A percentile compares a stretch with the other conserved stretches of the same genome.
Conservation (phyloP, 2,329 filamentous ascomycete species). For the Aspergillus awamori region DNA sequence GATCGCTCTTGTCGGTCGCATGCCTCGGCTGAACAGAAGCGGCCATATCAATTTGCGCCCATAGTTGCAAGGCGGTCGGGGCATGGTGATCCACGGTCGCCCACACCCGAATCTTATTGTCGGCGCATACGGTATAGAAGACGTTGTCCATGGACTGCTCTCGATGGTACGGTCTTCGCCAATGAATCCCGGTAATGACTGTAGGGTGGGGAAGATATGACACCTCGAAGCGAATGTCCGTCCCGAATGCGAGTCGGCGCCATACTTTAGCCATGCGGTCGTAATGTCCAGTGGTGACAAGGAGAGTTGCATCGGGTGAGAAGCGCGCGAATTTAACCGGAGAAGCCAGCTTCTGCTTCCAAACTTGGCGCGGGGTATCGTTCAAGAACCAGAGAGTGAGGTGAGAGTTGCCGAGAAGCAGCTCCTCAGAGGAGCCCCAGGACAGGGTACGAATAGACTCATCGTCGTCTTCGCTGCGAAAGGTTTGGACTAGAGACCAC, state of each 20-base stretch:
- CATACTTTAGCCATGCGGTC: conserved; percentile 91
- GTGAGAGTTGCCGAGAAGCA: conserved; percentile 72
- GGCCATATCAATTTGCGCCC: conserved; percentile 76
- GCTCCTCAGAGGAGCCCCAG: conserved; percentile 84
- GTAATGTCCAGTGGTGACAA: conserved; percentile 76
- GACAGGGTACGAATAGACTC: conserved; percentile 65
- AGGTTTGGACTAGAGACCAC: conserved; percentile 62
- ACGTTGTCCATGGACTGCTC: conserved; percentile 84
- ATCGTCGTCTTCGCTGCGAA: conserved; percentile 48
- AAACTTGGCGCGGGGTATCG: conserved; percentile 56
- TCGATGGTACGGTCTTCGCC: conserved; percentile 76
- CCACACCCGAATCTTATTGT: conserved; percentile 83
- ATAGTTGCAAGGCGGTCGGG: conserved; percentile 73
- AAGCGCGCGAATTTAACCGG: conserved; percentile 73
- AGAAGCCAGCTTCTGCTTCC: conserved; percentile 74
- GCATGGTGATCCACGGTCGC: conserved; percentile 72
- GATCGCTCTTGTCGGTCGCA: conserved; percentile 42
- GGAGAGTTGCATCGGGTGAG: conserved; percentile 83
- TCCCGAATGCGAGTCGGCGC: conserved; percentile 81
- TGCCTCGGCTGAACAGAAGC: conserved; percentile 66
- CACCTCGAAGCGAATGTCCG: conserved; percentile 84
- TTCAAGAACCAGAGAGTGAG: conserved; percentile 70
- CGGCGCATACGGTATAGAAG: conserved; percentile 83
- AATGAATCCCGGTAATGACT: conserved; percentile 79
- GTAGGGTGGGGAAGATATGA: conserved; percentile 85